A percentile compares a stretch with the other conserved stretches of the same genome.
These are phyloP conservation scores for Trichomonascaceae sp. DNA, from an alignment of 1,139 yeast species.

Conservation along the genomic window DNA sequence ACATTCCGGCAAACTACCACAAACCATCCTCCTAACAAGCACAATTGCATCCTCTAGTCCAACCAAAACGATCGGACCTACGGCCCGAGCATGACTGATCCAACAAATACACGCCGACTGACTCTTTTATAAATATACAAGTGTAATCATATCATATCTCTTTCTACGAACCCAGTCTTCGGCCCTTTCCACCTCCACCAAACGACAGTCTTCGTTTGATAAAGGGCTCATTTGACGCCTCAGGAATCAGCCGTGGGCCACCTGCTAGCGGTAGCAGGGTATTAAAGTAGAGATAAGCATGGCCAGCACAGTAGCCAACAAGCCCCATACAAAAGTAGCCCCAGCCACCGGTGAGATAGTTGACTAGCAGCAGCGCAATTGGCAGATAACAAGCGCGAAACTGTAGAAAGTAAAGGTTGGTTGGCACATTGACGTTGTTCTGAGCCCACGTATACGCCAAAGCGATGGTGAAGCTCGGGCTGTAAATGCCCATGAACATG, in stretches of 20 bases:
- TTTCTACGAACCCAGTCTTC: no score
- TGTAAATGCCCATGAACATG: slow-evolving; percentile 14
- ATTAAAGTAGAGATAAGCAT: slow-evolving; percentile 22
- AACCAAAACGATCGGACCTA: slow-evolving; percentile 56
- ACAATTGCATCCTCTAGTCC: slow-evolving; percentile 65
- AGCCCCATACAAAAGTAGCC: slow-evolving; percentile 14
- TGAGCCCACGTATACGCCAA: slow-evolving; percentile 28
- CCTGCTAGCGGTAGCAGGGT: slow-evolving; percentile 15
- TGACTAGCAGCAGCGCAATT: slow-evolving; percentile 17
- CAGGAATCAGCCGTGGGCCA: slow-evolving; percentile 13
- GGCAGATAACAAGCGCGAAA: slow-evolving; percentile 25
- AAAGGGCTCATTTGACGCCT: no score
- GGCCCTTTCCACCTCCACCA: no score
- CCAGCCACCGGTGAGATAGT: slow-evolving; percentile 20
- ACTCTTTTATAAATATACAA: no score
- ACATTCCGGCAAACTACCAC: neutral
- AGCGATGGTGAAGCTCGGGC: slow-evolving; percentile 18
- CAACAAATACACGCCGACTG: slow-evolving; percentile 3
- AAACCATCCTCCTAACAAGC: slow-evolving; percentile 34
- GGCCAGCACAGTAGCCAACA: slow-evolving; percentile 26
- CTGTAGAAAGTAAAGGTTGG: slow-evolving; percentile 20
- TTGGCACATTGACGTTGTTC: slow-evolving; percentile 20
- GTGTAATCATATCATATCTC: no score
- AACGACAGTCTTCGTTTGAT: no score
- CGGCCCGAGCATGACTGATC: slow-evolving; percentile 46